A percentile compares a stretch with the other conserved stretches of the same genome.
Evolutionary conservation across 192 early-diverging fungal species (phyloP).

Genomic region (Dimargaris verticillata): DNA sequence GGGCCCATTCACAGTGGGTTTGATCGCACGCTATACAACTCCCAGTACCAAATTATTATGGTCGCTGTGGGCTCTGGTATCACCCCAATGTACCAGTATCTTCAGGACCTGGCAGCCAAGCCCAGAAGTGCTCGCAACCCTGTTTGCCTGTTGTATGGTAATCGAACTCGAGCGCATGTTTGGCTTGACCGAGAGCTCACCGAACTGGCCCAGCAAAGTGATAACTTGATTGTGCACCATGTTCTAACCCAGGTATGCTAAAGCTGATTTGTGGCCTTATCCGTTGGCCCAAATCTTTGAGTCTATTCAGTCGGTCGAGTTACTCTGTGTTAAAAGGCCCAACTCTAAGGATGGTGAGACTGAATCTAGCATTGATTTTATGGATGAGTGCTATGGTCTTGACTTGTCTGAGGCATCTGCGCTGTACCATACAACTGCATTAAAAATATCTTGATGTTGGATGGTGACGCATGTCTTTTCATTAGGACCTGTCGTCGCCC

Average conservation of each 20-base stretch:
- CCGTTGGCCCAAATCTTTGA: background rate
- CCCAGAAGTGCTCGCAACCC: background rate
- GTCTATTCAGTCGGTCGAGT: background rate
- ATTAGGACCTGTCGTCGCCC: no score
- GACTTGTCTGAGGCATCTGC: no score
- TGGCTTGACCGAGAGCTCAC: slow-evolving; percentile 6
- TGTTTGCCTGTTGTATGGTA: slow-evolving; percentile 4
- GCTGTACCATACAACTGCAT: no score
- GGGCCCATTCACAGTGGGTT: slow-evolving; percentile 10
- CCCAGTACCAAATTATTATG: no score
- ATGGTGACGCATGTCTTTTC: no score
- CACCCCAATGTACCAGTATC: slow-evolving; percentile 12
- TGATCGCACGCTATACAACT: no score
- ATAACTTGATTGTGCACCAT: background rate
- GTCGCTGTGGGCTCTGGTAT: slow-evolving; percentile 12
- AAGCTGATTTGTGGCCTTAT: background rate
- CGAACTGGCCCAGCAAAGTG: background rate
- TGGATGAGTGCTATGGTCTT: no score
- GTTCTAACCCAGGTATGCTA: background rate
- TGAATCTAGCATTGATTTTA: no score
- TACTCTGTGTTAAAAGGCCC: no score
- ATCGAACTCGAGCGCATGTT: background rate
- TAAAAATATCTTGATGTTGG: no score
- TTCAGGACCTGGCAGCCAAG: background rate
- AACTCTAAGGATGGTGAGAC: no score